phyloP scores from a whole-genome alignment of 2,329 filamentous ascomycete genomes.

The Xylaria sp. region DNA sequence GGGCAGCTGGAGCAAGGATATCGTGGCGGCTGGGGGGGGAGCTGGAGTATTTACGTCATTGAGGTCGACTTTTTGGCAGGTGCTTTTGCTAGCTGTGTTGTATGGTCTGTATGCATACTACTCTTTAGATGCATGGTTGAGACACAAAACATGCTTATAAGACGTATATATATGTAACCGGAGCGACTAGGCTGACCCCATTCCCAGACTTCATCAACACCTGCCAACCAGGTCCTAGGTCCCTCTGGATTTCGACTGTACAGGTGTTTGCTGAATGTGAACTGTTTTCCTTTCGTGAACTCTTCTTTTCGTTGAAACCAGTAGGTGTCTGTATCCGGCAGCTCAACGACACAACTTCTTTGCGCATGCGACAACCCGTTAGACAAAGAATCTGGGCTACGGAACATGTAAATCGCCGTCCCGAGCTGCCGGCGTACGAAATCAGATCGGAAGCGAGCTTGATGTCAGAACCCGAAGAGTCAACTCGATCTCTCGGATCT shows the following conservation, averaged over 20 bases:
- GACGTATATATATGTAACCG: background rate
- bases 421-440: too few relatives aligned
- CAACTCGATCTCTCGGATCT: too few relatives aligned
- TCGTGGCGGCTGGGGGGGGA: conserved; percentile 5
- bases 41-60: conserved; percentile 25
- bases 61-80: background rate
- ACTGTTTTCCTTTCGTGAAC: background rate
- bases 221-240: background rate
- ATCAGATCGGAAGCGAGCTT: too few relatives aligned
- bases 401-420: background rate
- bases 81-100: conserved; percentile 1
- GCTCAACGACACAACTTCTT: background rate
- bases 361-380: background rate
- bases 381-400: conserved; percentile 1
- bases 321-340: background rate
- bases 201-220: too few relatives aligned
- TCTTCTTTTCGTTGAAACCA: background rate
- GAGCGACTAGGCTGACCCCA: too few relatives aligned
- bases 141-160: background rate
- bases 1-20: conserved; percentile 9
- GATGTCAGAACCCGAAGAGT: too few relatives aligned
- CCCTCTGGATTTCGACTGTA: background rate
- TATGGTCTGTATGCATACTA: background rate
- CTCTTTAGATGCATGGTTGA: background rate
- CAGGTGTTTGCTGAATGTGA: too few relatives aligned